phyloP scores from a whole-genome alignment of 2,329 filamentous ascomycete species.

The Biscogniauxia marginata region DNA sequence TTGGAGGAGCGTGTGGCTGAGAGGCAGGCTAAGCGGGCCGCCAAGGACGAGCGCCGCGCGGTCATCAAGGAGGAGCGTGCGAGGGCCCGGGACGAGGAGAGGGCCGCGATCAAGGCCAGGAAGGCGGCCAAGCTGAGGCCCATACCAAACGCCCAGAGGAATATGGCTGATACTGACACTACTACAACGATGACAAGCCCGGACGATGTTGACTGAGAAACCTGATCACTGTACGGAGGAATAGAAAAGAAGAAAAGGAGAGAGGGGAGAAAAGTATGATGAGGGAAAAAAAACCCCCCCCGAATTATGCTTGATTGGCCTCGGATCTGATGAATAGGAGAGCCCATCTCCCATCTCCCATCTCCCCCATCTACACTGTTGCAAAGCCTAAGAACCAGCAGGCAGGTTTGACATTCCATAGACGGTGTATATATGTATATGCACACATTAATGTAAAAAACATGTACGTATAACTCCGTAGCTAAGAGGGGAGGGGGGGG shows the following conservation, averaged over 20 bases:
- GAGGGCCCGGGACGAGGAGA: slow-evolving; percentile 1
- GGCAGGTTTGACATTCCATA: neutral
- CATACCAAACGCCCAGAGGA: neutral
- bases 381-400: neutral
- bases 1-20: slow-evolving; percentile 60
- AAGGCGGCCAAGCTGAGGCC: neutral
- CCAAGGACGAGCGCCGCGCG: slow-evolving; percentile 22
- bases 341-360: neutral
- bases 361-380: neutral
- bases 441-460: neutral
- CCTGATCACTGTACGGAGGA: no score
- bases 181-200: neutral
- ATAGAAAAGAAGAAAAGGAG: neutral
- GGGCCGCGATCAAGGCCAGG: neutral
- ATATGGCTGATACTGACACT: no score
- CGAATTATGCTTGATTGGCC: neutral
- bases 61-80: slow-evolving; percentile 4
- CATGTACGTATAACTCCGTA: slow-evolving; percentile 5
- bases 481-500: no score
- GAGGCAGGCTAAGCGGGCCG: slow-evolving; percentile 34
- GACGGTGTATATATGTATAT: slow-evolving; percentile 10
- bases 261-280: slow-evolving; percentile 2
- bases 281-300: no score
- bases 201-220: slow-evolving; percentile 7
- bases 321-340: neutral